Conservation (phyloP, 176 grass and related monocot genomes). For the Triticum turgidum region DNA sequence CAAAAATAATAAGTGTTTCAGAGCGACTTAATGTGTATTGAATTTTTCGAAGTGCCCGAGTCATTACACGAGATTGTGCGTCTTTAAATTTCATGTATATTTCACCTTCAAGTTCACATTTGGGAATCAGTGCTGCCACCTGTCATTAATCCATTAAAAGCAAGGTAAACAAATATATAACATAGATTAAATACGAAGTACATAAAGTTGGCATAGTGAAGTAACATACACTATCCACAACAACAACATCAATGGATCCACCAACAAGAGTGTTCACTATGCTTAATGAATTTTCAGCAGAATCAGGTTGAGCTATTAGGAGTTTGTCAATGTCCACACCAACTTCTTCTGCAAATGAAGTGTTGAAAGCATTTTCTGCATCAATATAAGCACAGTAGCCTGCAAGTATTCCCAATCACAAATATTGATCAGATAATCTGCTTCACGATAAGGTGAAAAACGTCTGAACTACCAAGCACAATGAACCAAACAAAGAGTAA, state of each 20-base stretch:
- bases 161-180: constrained; percentile 31
- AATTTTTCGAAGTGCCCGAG: constrained; percentile 87
- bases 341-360: constrained; percentile 71
- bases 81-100: constrained; percentile 57
- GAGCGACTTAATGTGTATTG: constrained; percentile 74
- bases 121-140: constrained; percentile 93
- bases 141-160: constrained; percentile 38
- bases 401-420: constrained; percentile 44
- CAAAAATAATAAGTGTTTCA: constrained; percentile 76
- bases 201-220: constrained; percentile 16
- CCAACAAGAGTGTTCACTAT: constrained; percentile 93
- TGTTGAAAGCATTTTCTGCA: constrained; percentile 82
- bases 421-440: constrained; percentile 21
- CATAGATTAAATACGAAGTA: neutral
- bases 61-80: constrained; percentile 80
- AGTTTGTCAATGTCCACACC: constrained; percentile 83
- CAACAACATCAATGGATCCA: constrained; percentile 83
- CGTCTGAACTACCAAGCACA: neutral
- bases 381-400: constrained; percentile 94
- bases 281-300: constrained; percentile 91
- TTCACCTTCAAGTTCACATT: constrained; percentile 67
- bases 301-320: constrained; percentile 68
- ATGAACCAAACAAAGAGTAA: neutral
- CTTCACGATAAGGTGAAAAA: constrained; percentile 10
- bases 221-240: constrained; percentile 86